Evolutionary conservation across 2,329 filamentous ascomycete genomes (phyloP).

Genomic region (Xylariaceae sp.): DNA sequence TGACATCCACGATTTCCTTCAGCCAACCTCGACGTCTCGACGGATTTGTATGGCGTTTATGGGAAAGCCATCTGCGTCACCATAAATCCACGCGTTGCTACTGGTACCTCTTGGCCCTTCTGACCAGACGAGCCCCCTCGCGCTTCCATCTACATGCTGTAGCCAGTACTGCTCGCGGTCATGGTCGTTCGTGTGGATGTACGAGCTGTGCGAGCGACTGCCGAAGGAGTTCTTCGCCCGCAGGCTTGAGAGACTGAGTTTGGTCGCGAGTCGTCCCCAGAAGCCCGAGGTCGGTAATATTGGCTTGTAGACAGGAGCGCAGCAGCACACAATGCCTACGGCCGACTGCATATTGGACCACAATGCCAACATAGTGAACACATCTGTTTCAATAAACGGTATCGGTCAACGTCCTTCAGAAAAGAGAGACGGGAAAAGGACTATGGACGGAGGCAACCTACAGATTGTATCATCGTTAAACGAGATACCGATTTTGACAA

Average conservation of each 20-base stretch:
- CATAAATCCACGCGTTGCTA: no score
- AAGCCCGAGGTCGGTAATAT: constrained; percentile 2
- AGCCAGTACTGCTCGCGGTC: no score
- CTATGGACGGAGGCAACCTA: not conserved
- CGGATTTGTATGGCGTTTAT: no score
- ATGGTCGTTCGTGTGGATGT: no score
- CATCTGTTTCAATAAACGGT: not conserved
- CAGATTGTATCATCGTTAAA: constrained; percentile 1
- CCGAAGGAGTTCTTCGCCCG: not conserved
- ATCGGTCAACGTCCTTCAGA: not conserved
- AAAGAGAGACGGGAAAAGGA: not conserved
- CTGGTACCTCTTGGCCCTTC: not conserved
- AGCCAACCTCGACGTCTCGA: no score
- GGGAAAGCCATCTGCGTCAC: no score
- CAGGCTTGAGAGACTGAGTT: constrained; percentile 3
- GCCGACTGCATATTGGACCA: constrained; percentile 3
- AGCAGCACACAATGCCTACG: constrained; percentile 2
- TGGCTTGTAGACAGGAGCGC: constrained; percentile 7
- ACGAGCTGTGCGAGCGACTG: no score
- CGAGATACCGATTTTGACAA: constrained; percentile 11
- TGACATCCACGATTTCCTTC: no score
- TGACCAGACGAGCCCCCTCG: no score
- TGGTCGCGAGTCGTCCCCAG: constrained; percentile 3
- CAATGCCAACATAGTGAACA: constrained; percentile 1
- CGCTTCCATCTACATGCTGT: no score